Evolutionary conservation across 371 early-diverging fungal species (phyloP).

Genomic region (Fennellomyces sp.): DNA sequence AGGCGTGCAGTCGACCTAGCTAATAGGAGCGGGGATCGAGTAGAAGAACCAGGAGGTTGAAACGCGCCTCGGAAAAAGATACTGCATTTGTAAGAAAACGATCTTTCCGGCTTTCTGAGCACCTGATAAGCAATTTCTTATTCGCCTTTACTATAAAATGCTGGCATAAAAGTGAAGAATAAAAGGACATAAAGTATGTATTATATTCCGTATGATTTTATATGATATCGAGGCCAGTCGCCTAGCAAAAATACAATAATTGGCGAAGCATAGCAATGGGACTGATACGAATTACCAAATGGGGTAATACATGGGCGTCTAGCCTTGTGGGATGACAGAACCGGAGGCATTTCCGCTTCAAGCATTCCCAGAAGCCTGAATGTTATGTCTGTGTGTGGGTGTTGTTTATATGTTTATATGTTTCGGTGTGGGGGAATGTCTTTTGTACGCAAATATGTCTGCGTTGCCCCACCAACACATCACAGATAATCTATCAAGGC

Average conservation of each 20-base stretch:
- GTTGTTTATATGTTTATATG: conserved; percentile 7
- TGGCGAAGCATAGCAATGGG: neutral
- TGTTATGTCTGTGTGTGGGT: neutral
- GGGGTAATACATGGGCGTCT: neutral
- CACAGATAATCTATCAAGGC: neutral
- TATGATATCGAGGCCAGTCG: no score
- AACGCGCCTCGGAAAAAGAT: neutral
- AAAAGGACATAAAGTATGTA: no score
- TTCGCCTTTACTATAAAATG: neutral
- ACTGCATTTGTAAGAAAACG: no score
- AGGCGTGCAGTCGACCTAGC: no score
- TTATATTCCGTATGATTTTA: no score
- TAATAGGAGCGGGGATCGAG: neutral
- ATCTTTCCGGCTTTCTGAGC: no score
- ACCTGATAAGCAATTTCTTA: neutral
- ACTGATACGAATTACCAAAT: neutral
- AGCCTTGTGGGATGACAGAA: neutral
- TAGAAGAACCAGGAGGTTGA: neutral
- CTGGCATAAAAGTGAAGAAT: no score
- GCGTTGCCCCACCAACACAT: neutral
- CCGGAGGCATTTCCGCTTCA: neutral
- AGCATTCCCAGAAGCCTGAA: neutral
- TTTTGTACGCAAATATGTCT: neutral
- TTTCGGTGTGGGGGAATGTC: conserved; percentile 3
- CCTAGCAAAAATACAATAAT: neutral